phyloP scores from a whole-genome alignment of 2,329 filamentous ascomycete species.

The Ophiocordyceps camponoti-rufipedis region DNA sequence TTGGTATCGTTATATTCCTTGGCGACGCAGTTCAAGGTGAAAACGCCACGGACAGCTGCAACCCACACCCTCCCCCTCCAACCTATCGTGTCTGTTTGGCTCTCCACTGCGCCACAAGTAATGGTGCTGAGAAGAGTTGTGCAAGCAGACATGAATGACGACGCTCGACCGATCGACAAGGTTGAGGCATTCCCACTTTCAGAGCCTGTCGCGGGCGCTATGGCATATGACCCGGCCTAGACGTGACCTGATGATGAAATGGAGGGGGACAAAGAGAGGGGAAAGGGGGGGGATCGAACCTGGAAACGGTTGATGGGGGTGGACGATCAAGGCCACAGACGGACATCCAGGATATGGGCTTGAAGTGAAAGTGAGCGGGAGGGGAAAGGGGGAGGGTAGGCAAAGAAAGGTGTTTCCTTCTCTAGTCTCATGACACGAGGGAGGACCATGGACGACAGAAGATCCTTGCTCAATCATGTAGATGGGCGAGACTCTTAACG shows the following conservation, averaged over 20 bases:
- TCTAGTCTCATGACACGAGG: slow-evolving; percentile 2
- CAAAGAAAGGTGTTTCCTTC: neutral
- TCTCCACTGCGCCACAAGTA: neutral
- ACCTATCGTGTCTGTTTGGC: neutral
- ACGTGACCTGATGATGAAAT: neutral
- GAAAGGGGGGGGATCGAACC: neutral
- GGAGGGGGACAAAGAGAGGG: neutral
- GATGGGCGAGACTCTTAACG: neutral
- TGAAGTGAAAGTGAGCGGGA: neutral
- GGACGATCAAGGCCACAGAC: neutral
- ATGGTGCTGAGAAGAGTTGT: neutral
- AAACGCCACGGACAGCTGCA: neutral
- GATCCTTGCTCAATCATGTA: neutral
- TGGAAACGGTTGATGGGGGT: neutral
- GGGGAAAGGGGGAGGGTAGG: neutral
- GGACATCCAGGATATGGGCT: neutral
- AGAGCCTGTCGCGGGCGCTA: neutral
- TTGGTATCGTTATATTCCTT: neutral
- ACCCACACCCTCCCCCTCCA: neutral
- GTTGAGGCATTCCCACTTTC: neutral
- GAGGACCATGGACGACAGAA: neutral
- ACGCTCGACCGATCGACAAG: neutral
- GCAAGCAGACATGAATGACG: neutral
- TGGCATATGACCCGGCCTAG: neutral
- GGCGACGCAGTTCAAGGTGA: neutral